Base-by-base conservation (phyloP, 306 rosid species). In the Lathyrus tuberosus region DNA sequence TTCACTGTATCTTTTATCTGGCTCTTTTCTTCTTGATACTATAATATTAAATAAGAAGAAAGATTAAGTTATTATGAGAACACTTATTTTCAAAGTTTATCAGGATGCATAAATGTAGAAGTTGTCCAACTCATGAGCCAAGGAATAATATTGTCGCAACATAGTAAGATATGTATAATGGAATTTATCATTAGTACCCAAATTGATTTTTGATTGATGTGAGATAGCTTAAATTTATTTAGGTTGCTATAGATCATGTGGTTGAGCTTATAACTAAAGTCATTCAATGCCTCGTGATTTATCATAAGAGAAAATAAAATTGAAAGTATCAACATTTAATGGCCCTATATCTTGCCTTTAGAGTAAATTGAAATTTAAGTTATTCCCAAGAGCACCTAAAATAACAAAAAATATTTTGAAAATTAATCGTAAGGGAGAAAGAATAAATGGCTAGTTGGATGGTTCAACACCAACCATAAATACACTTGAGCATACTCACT, bases 1-100 rank as follows among this genome's bases (percentile, higher is more conserved):
- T 92, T 92, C 80, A 89, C 79, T 12, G 89, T 88, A 78, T 92
- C 93, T 79, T 88, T 88, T 72, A 87, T 72, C 78, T 76, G 87
- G 65, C 81, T 72, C 82, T 79, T 92, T 52, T 92, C 98, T 49
- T 88, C 91, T 41, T 73, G 86, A 82, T 83, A 92, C 98, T 92
- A 96, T 51, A 74, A 75, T 67, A 75, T 31, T 15, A 58, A 48
- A 67, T 6, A 54, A 43, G 61, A 62, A 33, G 6, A 66, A 16
- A 65, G 52, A 69, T 69, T 72, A 26, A 15, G 48, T 41, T 53
- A 70, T 75, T 37, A 76, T 35, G 41, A 56, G 82, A 42, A 58
- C 62, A 59, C 62, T 46, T 30, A 31, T 35, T 31, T 14, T 69
- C 59, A 59, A 53, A 44, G 5, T 28, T 42, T 74, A 70, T 41